Percentiles rank a stretch among this genome's conserved stretches.
Evolutionary conservation across 1,284 basidiomycete genomes (phyloP).

Genomic region (Apiotrichum sp.): DNA sequence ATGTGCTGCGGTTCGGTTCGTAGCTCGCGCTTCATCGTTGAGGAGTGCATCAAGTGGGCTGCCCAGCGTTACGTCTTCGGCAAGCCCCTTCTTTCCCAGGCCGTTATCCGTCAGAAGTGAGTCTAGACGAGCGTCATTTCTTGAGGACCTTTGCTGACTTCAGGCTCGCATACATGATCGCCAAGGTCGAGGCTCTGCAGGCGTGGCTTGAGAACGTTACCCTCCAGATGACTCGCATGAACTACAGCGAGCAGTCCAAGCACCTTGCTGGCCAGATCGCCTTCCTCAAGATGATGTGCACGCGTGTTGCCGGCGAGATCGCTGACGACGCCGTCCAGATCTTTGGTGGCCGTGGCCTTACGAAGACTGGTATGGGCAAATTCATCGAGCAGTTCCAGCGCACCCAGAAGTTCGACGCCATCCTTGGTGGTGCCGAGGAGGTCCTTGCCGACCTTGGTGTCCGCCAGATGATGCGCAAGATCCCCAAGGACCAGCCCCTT

Average conservation of each 20-base stretch:
- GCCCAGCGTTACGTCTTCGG: slow-evolving; percentile 75
- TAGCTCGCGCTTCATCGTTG: slow-evolving; percentile 40
- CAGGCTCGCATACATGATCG: slow-evolving; percentile 71
- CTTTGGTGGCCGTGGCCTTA: slow-evolving; percentile 56
- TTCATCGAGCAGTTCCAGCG: slow-evolving; percentile 51
- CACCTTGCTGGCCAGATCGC: slow-evolving; percentile 48
- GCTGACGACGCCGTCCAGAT: slow-evolving; percentile 53
- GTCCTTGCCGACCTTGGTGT: slow-evolving; percentile 53
- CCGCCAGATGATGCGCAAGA: slow-evolving; percentile 38
- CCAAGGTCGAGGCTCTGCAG: slow-evolving; percentile 74
- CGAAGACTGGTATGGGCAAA: slow-evolving; percentile 58
- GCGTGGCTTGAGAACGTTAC: slow-evolving; percentile 86
- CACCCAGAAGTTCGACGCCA: slow-evolving; percentile 80
- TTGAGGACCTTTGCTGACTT: neutral
- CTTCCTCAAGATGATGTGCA: slow-evolving; percentile 58
- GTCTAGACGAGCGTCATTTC: slow-evolving; percentile 39
- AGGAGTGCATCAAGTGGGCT: slow-evolving; percentile 56
- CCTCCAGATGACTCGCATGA: slow-evolving; percentile 83
- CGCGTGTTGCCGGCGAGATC: slow-evolving; percentile 46
- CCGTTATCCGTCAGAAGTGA: slow-evolving; percentile 72
- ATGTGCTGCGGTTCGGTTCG: slow-evolving; percentile 45
- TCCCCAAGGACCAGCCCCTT: slow-evolving; percentile 20
- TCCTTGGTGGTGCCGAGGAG: slow-evolving; percentile 51
- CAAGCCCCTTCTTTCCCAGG: slow-evolving; percentile 72
- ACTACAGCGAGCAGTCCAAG: slow-evolving; percentile 57